These are phyloP conservation scores for Prunus mume DNA, from an alignment of 306 rosid species.

Conservation along the genomic window DNA sequence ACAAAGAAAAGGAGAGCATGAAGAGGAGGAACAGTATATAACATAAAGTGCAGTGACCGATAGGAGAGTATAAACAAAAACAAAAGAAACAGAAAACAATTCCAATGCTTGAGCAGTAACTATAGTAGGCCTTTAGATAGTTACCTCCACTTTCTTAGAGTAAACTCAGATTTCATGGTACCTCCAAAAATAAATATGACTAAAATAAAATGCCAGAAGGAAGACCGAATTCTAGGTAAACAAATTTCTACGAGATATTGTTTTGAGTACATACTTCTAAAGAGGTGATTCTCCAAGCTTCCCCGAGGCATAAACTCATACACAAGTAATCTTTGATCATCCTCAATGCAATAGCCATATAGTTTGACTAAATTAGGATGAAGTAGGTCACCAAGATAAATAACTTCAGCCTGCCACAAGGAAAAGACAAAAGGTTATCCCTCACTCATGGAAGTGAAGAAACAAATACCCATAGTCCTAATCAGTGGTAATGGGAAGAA, in stretches of 20 bases:
- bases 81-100: neutral
- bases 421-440: constrained; percentile 7
- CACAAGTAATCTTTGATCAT: constrained; percentile 53
- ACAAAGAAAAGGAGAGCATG: neutral
- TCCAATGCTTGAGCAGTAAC: too few relatives aligned
- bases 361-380: constrained; percentile 60
- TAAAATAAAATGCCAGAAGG: constrained; percentile 4
- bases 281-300: constrained; percentile 66
- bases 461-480: neutral
- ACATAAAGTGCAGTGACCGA: neutral
- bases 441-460: constrained; percentile 5
- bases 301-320: constrained; percentile 69
- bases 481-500: neutral
- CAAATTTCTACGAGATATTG: constrained; percentile 1
- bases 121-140: too few relatives aligned
- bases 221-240: neutral
- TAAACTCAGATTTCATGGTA: neutral
- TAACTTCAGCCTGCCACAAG: constrained; percentile 58
- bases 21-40: neutral
- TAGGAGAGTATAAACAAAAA: neutral
- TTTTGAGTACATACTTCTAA: constrained; percentile 39
- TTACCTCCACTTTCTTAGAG: too few relatives aligned
- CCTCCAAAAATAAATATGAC: neutral
- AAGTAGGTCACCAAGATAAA: constrained; percentile 47
- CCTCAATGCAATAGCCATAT: constrained; percentile 59